phyloP scores from a whole-genome alignment of 1,139 yeast species.

The Yamadazyma conglobata region DNA sequence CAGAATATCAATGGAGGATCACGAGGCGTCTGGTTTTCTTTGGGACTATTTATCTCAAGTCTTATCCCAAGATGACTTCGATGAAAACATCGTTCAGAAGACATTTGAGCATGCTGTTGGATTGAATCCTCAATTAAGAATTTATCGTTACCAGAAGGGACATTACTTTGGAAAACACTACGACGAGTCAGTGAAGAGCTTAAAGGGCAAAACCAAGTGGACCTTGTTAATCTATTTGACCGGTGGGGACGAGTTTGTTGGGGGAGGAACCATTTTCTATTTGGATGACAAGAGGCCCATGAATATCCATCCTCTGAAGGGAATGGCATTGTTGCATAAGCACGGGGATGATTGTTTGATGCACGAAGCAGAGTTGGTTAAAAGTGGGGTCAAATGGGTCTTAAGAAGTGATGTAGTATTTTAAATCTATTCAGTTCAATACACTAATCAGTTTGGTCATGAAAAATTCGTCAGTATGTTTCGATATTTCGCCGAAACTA shows the following conservation, averaged over 20 bases:
- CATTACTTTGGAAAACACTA: slow-evolving; percentile 64
- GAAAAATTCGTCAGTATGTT: slow-evolving; percentile 26
- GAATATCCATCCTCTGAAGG: slow-evolving; percentile 49
- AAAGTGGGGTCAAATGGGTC: slow-evolving; percentile 60
- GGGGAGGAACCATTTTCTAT: slow-evolving; percentile 64
- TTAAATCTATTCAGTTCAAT: slow-evolving; percentile 3
- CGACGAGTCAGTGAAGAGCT: slow-evolving; percentile 49
- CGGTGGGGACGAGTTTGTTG: slow-evolving; percentile 53
- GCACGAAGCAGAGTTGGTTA: slow-evolving; percentile 58
- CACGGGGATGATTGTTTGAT: slow-evolving; percentile 65
- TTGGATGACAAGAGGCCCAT: slow-evolving; percentile 25
- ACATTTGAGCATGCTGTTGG: slow-evolving; percentile 43
- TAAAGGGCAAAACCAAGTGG: slow-evolving; percentile 50
- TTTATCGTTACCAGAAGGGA: slow-evolving; percentile 55
- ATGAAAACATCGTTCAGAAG: slow-evolving; percentile 23
- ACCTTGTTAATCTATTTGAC: slow-evolving; percentile 58
- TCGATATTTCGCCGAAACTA: slow-evolving; percentile 13
- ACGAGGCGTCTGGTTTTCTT: slow-evolving; percentile 33
- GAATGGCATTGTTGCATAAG: slow-evolving; percentile 61
- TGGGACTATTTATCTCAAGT: slow-evolving; percentile 43
- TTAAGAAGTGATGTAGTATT: slow-evolving; percentile 58
- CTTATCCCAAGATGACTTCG: slow-evolving; percentile 30
- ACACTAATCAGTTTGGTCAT: slow-evolving; percentile 10
- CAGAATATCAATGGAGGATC: slow-evolving; percentile 42
- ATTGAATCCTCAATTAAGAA: slow-evolving; percentile 54